A percentile compares a stretch with the other conserved stretches of the same genome.
phyloP scores from a whole-genome alignment of 768 basidiomycete genomes.

The Mycena latifolia region DNA sequence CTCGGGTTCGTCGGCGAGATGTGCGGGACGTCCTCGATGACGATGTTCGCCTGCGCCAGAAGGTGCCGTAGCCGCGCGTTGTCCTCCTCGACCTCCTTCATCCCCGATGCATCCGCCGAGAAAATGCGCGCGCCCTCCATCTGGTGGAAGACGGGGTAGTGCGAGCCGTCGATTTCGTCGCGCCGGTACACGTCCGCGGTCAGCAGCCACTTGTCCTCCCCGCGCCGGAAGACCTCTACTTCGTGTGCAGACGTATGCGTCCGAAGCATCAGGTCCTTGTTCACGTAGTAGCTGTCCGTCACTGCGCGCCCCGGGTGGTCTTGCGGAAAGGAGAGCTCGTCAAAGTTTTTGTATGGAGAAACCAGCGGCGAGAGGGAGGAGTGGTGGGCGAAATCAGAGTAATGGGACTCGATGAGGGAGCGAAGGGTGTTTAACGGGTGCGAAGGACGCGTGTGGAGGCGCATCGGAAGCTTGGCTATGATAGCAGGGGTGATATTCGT shows the following conservation, averaged over 20 bases:
- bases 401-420: slow-evolving; percentile 86
- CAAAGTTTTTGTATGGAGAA: slow-evolving; percentile 93
- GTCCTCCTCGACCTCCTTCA: slow-evolving; percentile 77
- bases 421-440: slow-evolving; percentile 94
- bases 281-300: slow-evolving; percentile 97
- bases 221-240: slow-evolving; percentile 87
- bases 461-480: slow-evolving; percentile 80
- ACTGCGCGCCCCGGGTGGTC: slow-evolving; percentile 94
- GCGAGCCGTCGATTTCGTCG: slow-evolving; percentile 97
- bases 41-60: slow-evolving; percentile 79
- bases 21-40: slow-evolving; percentile 89
- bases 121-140: slow-evolving; percentile 95
- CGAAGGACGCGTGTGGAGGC: slow-evolving; percentile 78
- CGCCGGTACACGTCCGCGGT: slow-evolving; percentile 98
- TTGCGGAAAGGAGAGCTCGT: slow-evolving; percentile 92
- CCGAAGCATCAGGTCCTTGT: slow-evolving; percentile 90
- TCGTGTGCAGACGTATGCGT: slow-evolving; percentile 99
- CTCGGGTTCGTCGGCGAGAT: slow-evolving; percentile 82
- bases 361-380: slow-evolving; percentile 91
- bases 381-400: slow-evolving; percentile 76
- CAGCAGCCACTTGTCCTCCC: slow-evolving; percentile 87
- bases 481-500: slow-evolving; percentile 93
- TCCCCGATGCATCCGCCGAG: slow-evolving; percentile 64
- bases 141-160: slow-evolving; percentile 99
- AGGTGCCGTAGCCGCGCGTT: slow-evolving; percentile 72